phyloP scores from a whole-genome alignment of 441 rosid species.

The Viola pubescens region DNA sequence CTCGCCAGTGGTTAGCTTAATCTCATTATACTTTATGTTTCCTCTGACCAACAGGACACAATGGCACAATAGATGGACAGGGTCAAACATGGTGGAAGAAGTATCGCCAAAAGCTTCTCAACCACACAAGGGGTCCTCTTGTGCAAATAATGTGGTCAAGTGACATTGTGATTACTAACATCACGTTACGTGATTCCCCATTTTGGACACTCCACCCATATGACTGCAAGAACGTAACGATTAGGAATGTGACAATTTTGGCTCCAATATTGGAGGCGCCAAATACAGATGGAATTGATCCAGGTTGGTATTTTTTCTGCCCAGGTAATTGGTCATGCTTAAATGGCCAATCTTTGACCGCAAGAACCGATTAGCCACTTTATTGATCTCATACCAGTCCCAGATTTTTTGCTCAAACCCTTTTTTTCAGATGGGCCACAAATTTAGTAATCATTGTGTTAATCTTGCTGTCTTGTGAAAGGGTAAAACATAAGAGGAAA shows the following conservation, averaged over 20 bases:
- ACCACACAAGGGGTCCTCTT: slow-evolving; percentile 88
- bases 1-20: background rate
- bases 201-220: slow-evolving; percentile 97
- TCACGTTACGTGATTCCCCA: slow-evolving; percentile 82
- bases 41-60: slow-evolving; percentile 57
- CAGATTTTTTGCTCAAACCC: too few relatives aligned
- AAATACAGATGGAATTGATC: slow-evolving; percentile 96
- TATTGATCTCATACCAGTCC: too few relatives aligned
- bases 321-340: background rate
- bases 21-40: background rate
- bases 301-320: slow-evolving; percentile 39
- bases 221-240: slow-evolving; percentile 82
- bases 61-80: slow-evolving; percentile 94
- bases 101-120: slow-evolving; percentile 81
- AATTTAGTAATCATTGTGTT: too few relatives aligned
- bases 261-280: slow-evolving; percentile 79
- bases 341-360: background rate
- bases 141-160: slow-evolving; percentile 95
- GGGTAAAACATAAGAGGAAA: background rate
- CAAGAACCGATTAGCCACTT: too few relatives aligned
- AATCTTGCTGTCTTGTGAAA: background rate
- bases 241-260: slow-evolving; percentile 70
- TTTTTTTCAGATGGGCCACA: too few relatives aligned
- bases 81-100: slow-evolving; percentile 96
- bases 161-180: slow-evolving; percentile 60